These are phyloP conservation scores for Aspergillus calidoustus DNA, from an alignment of 2,329 filamentous ascomycete genomes.

Conservation along the genomic window DNA sequence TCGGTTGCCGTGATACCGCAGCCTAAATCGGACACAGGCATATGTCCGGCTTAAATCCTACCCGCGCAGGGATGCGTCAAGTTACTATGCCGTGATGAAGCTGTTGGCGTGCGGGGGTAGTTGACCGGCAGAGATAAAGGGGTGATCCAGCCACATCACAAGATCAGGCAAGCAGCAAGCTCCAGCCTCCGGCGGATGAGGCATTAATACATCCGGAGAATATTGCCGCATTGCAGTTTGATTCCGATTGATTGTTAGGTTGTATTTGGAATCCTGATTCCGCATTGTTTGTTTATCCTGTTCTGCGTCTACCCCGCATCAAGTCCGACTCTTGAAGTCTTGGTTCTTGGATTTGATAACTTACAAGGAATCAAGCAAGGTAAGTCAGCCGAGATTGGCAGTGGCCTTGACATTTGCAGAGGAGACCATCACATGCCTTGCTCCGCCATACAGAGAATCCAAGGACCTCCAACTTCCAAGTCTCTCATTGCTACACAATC, in stretches of 20 bases:
- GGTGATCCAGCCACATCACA: neutral
- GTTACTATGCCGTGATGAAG: neutral
- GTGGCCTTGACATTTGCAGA: neutral
- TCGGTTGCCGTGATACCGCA: neutral
- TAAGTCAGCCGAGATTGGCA: neutral
- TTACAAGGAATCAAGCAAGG: neutral
- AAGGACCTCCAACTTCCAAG: neutral
- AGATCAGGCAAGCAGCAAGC: neutral
- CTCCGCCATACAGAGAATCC: neutral
- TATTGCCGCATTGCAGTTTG: neutral
- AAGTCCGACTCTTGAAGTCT: neutral
- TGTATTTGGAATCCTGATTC: neutral
- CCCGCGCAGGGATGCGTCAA: neutral
- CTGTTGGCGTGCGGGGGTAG: neutral
- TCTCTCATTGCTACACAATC: neutral
- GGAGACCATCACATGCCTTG: neutral
- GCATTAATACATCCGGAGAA: neutral
- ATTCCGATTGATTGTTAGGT: neutral
- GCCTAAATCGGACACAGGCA: neutral
- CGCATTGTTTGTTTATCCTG: neutral
- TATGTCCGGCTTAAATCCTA: conserved; percentile 7
- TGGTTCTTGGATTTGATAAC: neutral
- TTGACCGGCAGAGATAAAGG: neutral
- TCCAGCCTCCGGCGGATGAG: neutral
- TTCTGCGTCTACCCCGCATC: neutral